These are phyloP conservation scores for Melanopsichium pennsylvanicum DNA, from an alignment of 1,284 basidiomycete species.

Conservation along the genomic window DNA sequence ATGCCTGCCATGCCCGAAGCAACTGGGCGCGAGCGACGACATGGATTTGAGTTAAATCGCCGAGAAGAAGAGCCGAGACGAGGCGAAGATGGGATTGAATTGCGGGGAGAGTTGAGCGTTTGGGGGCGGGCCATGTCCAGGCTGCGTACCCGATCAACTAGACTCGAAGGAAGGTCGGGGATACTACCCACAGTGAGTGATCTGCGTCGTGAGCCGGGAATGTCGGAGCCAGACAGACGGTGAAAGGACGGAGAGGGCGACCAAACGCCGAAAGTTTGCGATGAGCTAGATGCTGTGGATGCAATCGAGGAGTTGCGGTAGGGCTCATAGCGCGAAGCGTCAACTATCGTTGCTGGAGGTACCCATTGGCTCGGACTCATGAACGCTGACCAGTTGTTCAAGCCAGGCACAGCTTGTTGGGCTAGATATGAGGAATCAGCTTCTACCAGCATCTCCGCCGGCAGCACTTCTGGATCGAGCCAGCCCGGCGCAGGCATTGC, in stretches of 20 bases:
- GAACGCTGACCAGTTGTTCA: background rate
- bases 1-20: background rate
- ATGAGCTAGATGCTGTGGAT: slow-evolving; percentile 6
- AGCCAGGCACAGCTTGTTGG: background rate
- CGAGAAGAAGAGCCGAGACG: background rate
- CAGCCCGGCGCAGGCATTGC: slow-evolving; percentile 16
- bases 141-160: slow-evolving; percentile 14
- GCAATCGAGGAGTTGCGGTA: slow-evolving; percentile 12
- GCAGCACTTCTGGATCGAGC: slow-evolving; percentile 6
- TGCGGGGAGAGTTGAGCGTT: slow-evolving; percentile 1
- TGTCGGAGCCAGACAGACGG: background rate
- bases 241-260: slow-evolving; percentile 1
- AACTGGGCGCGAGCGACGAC: slow-evolving; percentile 2
- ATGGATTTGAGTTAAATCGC: slow-evolving; percentile 21
- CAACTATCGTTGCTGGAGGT: background rate
- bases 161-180: background rate
- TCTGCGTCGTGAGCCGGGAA: background rate
- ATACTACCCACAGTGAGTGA: slow-evolving; percentile 16
- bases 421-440: background rate
- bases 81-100: slow-evolving; percentile 1
- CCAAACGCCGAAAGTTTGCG: background rate
- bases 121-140: slow-evolving; percentile 3
- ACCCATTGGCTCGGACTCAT: background rate
- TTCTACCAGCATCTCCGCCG: background rate
- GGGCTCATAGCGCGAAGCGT: slow-evolving; percentile 3